Percentiles rank a stretch among this genome's conserved stretches.
These are phyloP conservation scores for Cornus controversa DNA, from an alignment of 148 eudicot genomes.

Conservation along the genomic window DNA sequence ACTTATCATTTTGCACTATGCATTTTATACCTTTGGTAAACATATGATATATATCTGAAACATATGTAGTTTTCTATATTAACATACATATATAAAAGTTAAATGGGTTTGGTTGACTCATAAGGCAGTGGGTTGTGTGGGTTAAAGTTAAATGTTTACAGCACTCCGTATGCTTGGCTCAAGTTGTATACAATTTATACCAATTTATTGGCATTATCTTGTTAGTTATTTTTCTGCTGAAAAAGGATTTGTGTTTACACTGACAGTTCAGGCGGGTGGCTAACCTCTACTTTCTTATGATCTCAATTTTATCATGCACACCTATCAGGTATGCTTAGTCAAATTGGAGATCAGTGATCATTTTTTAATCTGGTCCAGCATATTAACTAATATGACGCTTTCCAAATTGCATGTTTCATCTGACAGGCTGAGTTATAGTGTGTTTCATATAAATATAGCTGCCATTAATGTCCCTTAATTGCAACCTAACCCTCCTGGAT, in stretches of 20 bases:
- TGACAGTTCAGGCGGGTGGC: slow-evolving; percentile 95
- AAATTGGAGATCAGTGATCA: background rate
- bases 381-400: background rate
- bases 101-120: background rate
- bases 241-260: slow-evolving; percentile 25
- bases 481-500: background rate
- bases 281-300: slow-evolving; percentile 76
- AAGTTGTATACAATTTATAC: background rate
- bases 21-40: no score
- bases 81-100: background rate
- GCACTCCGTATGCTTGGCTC: background rate
- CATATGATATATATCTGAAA: no score
- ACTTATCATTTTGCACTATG: background rate
- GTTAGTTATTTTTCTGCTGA: background rate
- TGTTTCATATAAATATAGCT: background rate
- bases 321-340: slow-evolving; percentile 58
- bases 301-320: slow-evolving; percentile 77
- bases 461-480: background rate
- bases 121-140: background rate
- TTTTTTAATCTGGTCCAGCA: background rate
- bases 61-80: no score
- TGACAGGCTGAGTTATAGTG: background rate
- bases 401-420: background rate
- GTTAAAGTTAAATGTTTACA: background rate
- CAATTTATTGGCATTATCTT: background rate